Base-by-base conservation (phyloP, 164 flowering plant genomes). In the Amborella trichopoda region DNA sequence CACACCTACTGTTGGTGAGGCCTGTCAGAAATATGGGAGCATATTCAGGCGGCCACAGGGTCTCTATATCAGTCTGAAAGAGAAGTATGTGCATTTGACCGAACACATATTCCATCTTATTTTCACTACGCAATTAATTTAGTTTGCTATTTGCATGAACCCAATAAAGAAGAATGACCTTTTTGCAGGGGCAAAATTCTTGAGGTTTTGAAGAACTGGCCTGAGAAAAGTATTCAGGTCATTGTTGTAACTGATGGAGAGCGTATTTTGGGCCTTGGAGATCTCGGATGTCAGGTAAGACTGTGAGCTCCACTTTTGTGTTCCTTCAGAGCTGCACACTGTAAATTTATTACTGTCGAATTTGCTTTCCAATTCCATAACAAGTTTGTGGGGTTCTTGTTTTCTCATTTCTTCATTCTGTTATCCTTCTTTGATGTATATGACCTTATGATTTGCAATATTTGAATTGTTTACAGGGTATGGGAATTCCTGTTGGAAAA, bases 401-500 rank as follows among this genome's bases (percentile, higher is more conserved):
- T n/a, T n/a, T n/a, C n/a, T n/a, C n/a, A n/a, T n/a, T n/a, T n/a
- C n/a, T n/a, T n/a, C n/a, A n/a, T n/a, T n/a, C n/a, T n/a, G n/a
- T n/a, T n/a, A n/a, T n/a, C n/a, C n/a, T n/a, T n/a, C n/a, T n/a
- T n/a, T n/a, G n/a, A n/a, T n/a, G n/a, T n/a, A n/a, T n/a, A n/a
- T n/a, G n/a, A n/a, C n/a, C n/a, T n/a, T n/a, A n/a, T n/a, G n/a
- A n/a, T n/a, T n/a, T n/a, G n/a, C n/a, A n/a, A n/a, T n/a, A n/a
- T n/a, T 32, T 56, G 19, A 33, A 33, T 33, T 43, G 8, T 56
- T 49, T 24, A 22, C 72, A 80, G 95, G 95, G 95, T 38, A 86
- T 86, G 95, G 95, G 95, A 5, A 86, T 86, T 36, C 95, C 95
- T 2, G 86, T 86, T 0, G 95, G 95, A 3, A 86, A 86, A 56